These are phyloP conservation scores for Echinosophora koreensis DNA, from an alignment of 306 rosid species.

Conservation along the genomic window DNA sequence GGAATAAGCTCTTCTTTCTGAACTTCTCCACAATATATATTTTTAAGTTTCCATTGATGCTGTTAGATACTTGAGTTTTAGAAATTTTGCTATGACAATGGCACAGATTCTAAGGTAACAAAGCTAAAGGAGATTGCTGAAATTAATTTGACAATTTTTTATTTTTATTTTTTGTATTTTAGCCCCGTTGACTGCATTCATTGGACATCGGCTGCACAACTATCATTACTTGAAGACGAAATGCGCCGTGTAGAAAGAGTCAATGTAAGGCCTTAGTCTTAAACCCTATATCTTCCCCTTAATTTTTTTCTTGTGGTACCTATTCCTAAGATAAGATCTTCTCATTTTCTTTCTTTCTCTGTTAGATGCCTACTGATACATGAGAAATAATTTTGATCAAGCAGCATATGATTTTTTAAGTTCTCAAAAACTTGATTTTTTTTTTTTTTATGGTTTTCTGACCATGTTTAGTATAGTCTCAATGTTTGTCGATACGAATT, in stretches of 20 bases:
- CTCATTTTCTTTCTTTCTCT: conserved; percentile 31
- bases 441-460: conserved; percentile 9
- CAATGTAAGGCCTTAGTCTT: conserved; percentile 66
- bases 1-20: conserved; percentile 8
- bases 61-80: conserved; percentile 28
- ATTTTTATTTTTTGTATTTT: conserved; percentile 53
- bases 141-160: conserved; percentile 22
- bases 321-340: conserved; percentile 38
- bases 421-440: conserved; percentile 13
- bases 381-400: conserved; percentile 15
- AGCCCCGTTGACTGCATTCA: conserved; percentile 99
- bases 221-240: conserved; percentile 95
- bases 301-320: neutral
- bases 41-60: neutral
- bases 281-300: conserved; percentile 24
- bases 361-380: conserved; percentile 34
- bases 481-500: neutral
- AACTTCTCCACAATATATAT: neutral
- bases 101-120: conserved; percentile 24
- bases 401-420: neutral
- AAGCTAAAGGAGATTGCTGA: conserved; percentile 8
- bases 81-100: neutral
- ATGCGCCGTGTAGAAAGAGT: conserved; percentile 98
- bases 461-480: neutral
- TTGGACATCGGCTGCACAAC: conserved; percentile 97